Base-by-base conservation (phyloP, 441 rosid species). In the Rhodomyrtus psidioides region DNA sequence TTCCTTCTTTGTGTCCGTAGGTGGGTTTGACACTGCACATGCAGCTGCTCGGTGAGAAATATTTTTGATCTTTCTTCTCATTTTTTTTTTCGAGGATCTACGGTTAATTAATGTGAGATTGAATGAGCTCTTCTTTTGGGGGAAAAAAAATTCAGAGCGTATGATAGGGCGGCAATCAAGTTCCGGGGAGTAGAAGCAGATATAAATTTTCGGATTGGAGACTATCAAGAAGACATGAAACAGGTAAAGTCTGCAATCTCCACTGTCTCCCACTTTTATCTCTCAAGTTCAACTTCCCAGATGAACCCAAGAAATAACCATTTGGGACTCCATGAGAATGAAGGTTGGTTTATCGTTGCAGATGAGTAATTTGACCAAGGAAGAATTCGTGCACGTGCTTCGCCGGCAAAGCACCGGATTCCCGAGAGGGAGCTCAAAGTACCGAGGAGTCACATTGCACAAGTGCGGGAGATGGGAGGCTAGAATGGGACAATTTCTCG, bases 21-120 rank as follows among this genome's bases (percentile, higher is more conserved):
- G 99, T 93, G 99, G 99, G 91, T 97, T 97, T 88, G 99, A 97
- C 98, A 96, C 99, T 74, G 99, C 99, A 91, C 99, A 94, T 92
- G 97, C 98, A 89, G 99, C 99, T 89, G 99, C 99, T 76, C 94
- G 98, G 98, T 96, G 83, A 93, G 53, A 70, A 84, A 84, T 62
- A 49, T 62, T 83, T 75, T 9, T 19, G 16, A 54, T 56, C 75
- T 19, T 85, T 30, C 54, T 27, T 55, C 51, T 39, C 24, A 49
- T 10, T 44, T 56, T 46, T 13, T 42, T 55, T 55, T 46, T 58
- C 10, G 9, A 27, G 58, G 56, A 16, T 56, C n/a, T 82, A 55
- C 21, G n/a, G 19, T 27, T 21, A 19, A 15, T 28, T 82, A 56
- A 53, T 55, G 59, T 21, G 44, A 26, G 56, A 53, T 34, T 56